phyloP scores from a whole-genome alignment of 2,329 filamentous ascomycete species.

The Curvularia lunata region DNA sequence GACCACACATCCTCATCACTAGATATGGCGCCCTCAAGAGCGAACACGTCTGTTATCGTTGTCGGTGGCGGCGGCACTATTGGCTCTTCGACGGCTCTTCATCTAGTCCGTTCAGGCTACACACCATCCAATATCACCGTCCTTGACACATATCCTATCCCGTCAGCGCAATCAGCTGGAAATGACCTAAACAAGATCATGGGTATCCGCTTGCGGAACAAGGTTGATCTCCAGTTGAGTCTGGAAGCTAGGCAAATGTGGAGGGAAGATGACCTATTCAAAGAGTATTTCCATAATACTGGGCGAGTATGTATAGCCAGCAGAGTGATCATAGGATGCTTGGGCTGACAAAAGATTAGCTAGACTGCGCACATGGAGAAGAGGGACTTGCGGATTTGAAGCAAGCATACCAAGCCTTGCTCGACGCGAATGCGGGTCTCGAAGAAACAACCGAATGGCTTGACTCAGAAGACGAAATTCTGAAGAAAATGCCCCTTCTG shows the following conservation, averaged over 20 bases:
- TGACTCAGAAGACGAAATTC: conserved; percentile 54
- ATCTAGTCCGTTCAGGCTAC: conserved; percentile 59
- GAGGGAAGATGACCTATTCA: conserved; percentile 55
- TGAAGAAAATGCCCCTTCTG: conserved; percentile 51
- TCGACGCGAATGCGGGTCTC: conserved; percentile 38
- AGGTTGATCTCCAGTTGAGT: conserved; percentile 46
- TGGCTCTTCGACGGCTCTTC: conserved; percentile 60
- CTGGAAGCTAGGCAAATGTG: conserved; percentile 50
- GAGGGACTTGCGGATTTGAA: conserved; percentile 47
- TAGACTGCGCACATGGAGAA: conserved; percentile 47
- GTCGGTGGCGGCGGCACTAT: conserved; percentile 61
- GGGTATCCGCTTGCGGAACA: conserved; percentile 49
- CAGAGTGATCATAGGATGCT: background rate
- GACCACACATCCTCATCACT: background rate
- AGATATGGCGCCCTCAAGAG: conserved; percentile 27
- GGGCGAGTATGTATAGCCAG: conserved; percentile 35
- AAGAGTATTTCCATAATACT: conserved; percentile 56
- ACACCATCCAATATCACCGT: conserved; percentile 55
- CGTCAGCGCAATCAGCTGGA: conserved; percentile 57
- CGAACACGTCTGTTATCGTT: conserved; percentile 45
- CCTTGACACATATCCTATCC: conserved; percentile 56
- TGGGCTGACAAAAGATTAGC: conserved; percentile 16
- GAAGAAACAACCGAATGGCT: conserved; percentile 53
- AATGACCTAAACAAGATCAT: conserved; percentile 61
- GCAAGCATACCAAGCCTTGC: conserved; percentile 47